Base-by-base conservation (phyloP, 768 basidiomycete species). In the Tephrocybe rancida region DNA sequence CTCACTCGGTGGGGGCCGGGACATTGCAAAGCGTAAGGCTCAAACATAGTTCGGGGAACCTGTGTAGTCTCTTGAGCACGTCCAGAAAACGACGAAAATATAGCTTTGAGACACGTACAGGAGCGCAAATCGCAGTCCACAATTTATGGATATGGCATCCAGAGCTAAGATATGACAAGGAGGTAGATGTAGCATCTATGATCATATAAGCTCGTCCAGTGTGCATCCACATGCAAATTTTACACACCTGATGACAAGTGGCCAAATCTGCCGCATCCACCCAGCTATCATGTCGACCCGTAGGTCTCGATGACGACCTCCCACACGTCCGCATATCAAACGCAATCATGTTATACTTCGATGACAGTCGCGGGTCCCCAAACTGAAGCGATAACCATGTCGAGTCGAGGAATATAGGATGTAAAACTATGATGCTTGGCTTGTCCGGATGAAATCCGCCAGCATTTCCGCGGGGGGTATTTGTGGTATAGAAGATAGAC, bases 231-330 rank as follows among this genome's bases (percentile, higher is more conserved):
- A 43, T 26, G 9, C 3, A 46, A 4, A 19, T 24, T 25, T 21
- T 52, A 73, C 81, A 39, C 55, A 85, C 88, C 68, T 83, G 80
- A 58, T 81, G 80, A 47, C 81, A 84, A 14, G 80, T 75, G 3
- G 87, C 90, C 32, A 92, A 61, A 72, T 92, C 90, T 30, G 88
- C 90, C 1, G 89, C 87, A 37, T 88, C 83, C 6, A 90, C 88
- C 83, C 88, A 92, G 54, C 77, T 80, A 68, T 92, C 90, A 61
- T 86, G 84, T 42, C 73, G 71, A 7, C 78, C 80, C 44, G 70
- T 82, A 3, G 78, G 80, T 48, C 82, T 76, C 56, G 72, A 78
- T 2, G 67, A 66, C 3, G 86, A 87, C 65, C 73, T 77, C 13
- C 90, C 90, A 24, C 76, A 75, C 9, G 79, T 76, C 10, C 90